Evolutionary conservation across 345 rosid genomes (phyloP).

Genomic region (Dipteronia dyeriana): DNA sequence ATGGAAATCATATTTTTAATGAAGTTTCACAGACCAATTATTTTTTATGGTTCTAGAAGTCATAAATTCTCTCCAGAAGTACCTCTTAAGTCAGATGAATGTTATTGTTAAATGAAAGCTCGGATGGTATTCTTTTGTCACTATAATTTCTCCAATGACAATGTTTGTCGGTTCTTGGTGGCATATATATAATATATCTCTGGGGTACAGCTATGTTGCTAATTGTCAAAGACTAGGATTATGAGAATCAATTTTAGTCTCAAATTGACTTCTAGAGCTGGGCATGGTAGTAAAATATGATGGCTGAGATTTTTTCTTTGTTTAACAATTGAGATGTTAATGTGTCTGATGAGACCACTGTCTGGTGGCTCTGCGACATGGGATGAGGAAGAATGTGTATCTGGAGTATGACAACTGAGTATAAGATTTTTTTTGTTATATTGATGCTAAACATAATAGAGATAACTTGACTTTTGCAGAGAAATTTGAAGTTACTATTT

Average conservation of each 20-base stretch:
- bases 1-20: background rate
- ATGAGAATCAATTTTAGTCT: background rate
- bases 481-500: background rate
- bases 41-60: background rate
- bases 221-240: background rate
- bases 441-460: background rate
- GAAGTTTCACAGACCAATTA: background rate
- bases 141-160: background rate
- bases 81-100: background rate
- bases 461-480: background rate
- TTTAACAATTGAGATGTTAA: background rate
- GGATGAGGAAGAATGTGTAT: background rate
- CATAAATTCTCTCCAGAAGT: background rate
- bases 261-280: background rate
- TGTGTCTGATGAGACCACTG: background rate
- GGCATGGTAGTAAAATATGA: background rate
- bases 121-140: background rate
- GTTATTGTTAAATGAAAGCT: background rate
- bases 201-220: background rate
- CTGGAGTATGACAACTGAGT: background rate
- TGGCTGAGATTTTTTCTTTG: background rate
- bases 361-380: background rate
- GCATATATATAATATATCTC: background rate
- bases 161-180: background rate
- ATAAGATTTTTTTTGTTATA: background rate